These are phyloP conservation scores for Salix dunnii DNA, from an alignment of 345 rosid genomes.

Conservation along the genomic window DNA sequence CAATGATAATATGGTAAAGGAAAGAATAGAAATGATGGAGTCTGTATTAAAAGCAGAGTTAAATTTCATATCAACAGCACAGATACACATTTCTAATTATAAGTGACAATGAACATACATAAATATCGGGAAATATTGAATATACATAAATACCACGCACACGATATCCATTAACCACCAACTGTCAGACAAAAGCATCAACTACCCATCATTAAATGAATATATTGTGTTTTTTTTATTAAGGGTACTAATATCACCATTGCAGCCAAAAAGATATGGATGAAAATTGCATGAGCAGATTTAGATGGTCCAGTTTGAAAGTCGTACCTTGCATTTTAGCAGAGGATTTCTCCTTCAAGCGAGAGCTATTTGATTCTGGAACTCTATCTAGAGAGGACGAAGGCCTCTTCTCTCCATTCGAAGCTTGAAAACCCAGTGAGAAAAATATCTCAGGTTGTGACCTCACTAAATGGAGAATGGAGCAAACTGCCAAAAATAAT, in stretches of 20 bases:
- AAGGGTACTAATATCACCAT: too few species aligned
- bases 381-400: slow-evolving; percentile 27
- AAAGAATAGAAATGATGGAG: neutral
- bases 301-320: slow-evolving; percentile 9
- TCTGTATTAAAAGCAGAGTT: neutral
- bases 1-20: neutral
- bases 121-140: neutral
- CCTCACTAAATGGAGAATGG: slow-evolving; percentile 53
- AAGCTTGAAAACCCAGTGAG: slow-evolving; percentile 66
- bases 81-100: neutral
- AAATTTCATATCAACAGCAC: neutral
- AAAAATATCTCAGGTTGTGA: slow-evolving; percentile 44
- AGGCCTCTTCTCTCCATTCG: slow-evolving; percentile 39
- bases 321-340: slow-evolving; percentile 30
- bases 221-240: too few species aligned
- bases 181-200: too few species aligned
- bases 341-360: slow-evolving; percentile 15
- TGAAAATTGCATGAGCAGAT: neutral
- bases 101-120: neutral
- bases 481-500: slow-evolving; percentile 62
- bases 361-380: slow-evolving; percentile 14
- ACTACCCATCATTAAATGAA: too few species aligned
- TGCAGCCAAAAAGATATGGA: too few species aligned
- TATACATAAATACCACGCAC: neutral
- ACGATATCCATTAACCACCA: too few species aligned